These are phyloP conservation scores for Cladobotryum protrusum DNA, from an alignment of 2,329 filamentous ascomycete genomes.

Conservation along the genomic window DNA sequence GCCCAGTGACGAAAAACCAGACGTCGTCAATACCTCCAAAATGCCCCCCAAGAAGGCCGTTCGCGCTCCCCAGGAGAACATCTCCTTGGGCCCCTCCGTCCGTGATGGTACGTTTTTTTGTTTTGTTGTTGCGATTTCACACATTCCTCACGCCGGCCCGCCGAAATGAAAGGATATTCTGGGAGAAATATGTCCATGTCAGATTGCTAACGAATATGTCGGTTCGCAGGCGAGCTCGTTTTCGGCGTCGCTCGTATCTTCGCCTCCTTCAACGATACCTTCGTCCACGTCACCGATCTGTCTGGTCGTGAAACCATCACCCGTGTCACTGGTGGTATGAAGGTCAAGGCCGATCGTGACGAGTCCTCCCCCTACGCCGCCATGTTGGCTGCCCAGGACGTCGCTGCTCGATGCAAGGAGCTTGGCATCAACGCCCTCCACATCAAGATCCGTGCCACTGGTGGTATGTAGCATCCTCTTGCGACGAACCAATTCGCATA, in stretches of 20 bases:
- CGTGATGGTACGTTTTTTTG: constrained; percentile 68
- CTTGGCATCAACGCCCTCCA: constrained; percentile 83
- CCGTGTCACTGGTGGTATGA: constrained; percentile 99
- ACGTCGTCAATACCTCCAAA: constrained; percentile 41
- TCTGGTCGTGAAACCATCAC: constrained; percentile 99
- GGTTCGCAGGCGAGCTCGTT: constrained; percentile 74
- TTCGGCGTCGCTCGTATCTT: constrained; percentile 97
- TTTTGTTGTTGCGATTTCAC: neutral
- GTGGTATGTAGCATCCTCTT: constrained; percentile 57
- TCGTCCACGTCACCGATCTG: constrained; percentile 99
- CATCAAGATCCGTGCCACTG: constrained; percentile 99
- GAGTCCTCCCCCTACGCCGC: constrained; percentile 99
- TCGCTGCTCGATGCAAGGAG: constrained; percentile 77
- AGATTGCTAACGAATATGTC: constrained; percentile 12
- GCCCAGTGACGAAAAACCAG: constrained; percentile 30
- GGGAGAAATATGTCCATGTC: neutral
- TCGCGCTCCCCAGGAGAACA: constrained; percentile 88
- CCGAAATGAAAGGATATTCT: neutral
- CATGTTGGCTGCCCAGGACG: constrained; percentile 99
- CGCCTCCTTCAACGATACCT: constrained; percentile 88
- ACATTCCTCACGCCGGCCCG: neutral
- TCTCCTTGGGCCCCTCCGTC: constrained; percentile 94
- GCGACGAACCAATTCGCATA: neutral
- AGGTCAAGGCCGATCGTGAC: constrained; percentile 99
- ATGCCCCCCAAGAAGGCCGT: constrained; percentile 94